A percentile compares a stretch with the other conserved stretches of the same genome.
phyloP scores from a whole-genome alignment of 176 grass and related monocot genomes.

The Bolboschoenus planiculmis region DNA sequence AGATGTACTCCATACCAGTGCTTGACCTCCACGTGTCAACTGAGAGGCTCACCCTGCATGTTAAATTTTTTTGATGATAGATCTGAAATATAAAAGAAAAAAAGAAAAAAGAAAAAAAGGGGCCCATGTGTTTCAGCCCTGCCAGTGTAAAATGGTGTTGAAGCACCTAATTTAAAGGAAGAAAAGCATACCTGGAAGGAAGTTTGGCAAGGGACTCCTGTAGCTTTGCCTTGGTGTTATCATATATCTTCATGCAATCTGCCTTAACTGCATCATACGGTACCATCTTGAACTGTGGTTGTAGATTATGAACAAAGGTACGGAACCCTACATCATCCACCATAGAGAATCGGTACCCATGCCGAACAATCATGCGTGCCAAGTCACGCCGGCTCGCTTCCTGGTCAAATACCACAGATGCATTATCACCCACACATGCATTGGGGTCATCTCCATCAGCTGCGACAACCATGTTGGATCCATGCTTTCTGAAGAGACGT shows the following conservation, averaged over 20 bases:
- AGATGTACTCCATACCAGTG: conserved; percentile 65
- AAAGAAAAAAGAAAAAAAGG: not conserved
- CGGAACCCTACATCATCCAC: conserved; percentile 85
- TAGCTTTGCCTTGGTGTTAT: conserved; percentile 55
- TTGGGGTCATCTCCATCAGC: conserved; percentile 37
- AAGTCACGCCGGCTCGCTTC: conserved; percentile 73
- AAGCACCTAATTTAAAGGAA: not conserved
- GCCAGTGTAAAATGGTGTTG: not conserved
- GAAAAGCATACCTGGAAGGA: conserved; percentile 24
- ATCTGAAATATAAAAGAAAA: not conserved
- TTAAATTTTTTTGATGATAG: not conserved
- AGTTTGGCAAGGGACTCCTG: conserved; percentile 50
- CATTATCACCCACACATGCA: conserved; percentile 32
- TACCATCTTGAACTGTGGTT: conserved; percentile 83
- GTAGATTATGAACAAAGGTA: conserved; percentile 81
- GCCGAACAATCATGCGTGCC: conserved; percentile 81
- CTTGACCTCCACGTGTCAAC: conserved; percentile 81
- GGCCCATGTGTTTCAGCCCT: not conserved
- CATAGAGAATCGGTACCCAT: conserved; percentile 86
- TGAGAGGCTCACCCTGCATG: conserved; percentile 56
- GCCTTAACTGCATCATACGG: conserved; percentile 63
- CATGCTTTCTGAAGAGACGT: conserved; percentile 8
- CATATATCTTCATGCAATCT: conserved; percentile 95
- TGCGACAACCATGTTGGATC: conserved; percentile 28
- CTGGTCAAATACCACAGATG: conserved; percentile 58